These are phyloP conservation scores for Penicillium cosmopolitanum DNA, from an alignment of 495 filamentous ascomycete species.

Conservation along the genomic window DNA sequence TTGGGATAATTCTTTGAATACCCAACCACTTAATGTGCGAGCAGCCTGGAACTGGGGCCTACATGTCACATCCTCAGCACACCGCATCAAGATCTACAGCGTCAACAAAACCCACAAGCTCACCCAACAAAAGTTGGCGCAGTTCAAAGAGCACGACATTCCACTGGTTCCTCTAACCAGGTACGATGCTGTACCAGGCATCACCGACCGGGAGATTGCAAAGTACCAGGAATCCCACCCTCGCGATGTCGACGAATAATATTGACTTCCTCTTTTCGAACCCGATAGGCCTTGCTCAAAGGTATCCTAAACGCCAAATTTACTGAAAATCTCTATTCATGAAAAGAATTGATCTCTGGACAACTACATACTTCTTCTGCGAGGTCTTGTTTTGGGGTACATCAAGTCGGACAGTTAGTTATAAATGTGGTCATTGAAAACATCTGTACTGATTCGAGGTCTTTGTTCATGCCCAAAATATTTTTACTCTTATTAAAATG, in stretches of 20 bases:
- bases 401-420: too few species aligned
- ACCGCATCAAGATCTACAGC: constrained; percentile 66
- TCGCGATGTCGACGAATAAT: constrained; percentile 51
- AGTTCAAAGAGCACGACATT: constrained; percentile 49
- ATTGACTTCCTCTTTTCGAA: too few species aligned
- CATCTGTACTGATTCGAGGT: too few species aligned
- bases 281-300: too few species aligned
- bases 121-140: constrained; percentile 52
- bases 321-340: too few species aligned
- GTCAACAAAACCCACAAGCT: constrained; percentile 55
- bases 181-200: constrained; percentile 48
- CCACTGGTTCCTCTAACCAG: constrained; percentile 54
- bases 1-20: constrained; percentile 50
- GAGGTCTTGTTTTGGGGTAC: too few species aligned
- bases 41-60: constrained; percentile 62
- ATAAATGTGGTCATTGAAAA: too few species aligned
- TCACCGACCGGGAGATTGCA: constrained; percentile 52
- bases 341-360: too few species aligned
- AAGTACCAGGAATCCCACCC: constrained; percentile 48
- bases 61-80: constrained; percentile 67
- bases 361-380: too few species aligned
- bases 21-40: constrained; percentile 43
- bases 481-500: too few species aligned
- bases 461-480: too few species aligned
- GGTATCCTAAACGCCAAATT: too few species aligned